Base-by-base conservation (phyloP, 208 protist genomes). In the Sergeia podlipaevii region DNA sequence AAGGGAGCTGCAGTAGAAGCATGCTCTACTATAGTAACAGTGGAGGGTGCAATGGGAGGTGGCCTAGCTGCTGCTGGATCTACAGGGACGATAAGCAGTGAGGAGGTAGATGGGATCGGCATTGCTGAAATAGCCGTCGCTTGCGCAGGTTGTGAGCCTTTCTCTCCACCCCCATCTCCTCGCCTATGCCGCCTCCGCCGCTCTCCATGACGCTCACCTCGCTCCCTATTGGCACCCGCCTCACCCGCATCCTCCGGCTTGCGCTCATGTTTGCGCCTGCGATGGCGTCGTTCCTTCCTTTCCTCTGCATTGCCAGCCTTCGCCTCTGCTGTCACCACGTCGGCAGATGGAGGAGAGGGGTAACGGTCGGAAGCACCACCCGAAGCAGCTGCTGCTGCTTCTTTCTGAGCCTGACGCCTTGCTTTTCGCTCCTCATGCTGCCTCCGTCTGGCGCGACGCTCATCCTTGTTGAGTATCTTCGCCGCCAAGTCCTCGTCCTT, bases 181-280 rank as follows among this genome's bases (percentile, higher is more conserved):
- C n/a, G n/a, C n/a, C n/a, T n/a, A n/a, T n/a, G n/a, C n/a, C n/a
- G n/a, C n/a, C n/a, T n/a, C 4, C 32, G 48, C 17, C 39, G 43
- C n/a, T 43, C 26, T 5, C 48, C 32, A 21, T 38, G 33, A 10
- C 39, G 26, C 8, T 43, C 4, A 27, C 48, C 48, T 17, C 32
- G 17, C 48, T 54, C 43, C 33, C 43, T 54, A 18, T 54, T 54
- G 4, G 27, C 48, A 7, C 27, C 46, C 23, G 8, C 29, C n/a
- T 15, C 46, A 7, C 30, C 23, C 3, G 7, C 8, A 10, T 52
- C 32, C 13, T 54, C 48, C 34, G 48, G 48, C 33, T 30, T 30
- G 33, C 7, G 15, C n/a, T 54, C 32, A 4, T 54, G 17, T 17
- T 30, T 43, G 33, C 18, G 34, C 20, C 32, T 54, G 48, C 33